Conservation (phyloP, 768 basidiomycete species). For the Lactarius quietus region DNA sequence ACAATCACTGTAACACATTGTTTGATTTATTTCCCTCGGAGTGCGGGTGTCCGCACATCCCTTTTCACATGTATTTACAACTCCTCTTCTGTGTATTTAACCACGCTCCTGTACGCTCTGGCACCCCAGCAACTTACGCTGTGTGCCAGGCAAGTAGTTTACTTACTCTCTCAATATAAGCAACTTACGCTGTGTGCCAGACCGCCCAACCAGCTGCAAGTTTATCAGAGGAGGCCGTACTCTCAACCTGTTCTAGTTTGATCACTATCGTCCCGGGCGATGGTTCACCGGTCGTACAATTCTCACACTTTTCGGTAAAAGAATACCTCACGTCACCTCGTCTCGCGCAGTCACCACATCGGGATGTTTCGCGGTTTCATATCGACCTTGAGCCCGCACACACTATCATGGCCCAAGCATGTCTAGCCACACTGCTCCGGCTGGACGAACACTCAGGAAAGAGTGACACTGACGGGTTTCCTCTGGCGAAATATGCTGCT, state of each 20-base stretch:
- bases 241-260: neutral
- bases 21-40: too few relatives aligned
- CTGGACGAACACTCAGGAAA: neutral
- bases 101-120: too few relatives aligned
- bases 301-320: neutral
- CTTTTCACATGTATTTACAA: too few relatives aligned
- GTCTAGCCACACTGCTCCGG: neutral
- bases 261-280: neutral
- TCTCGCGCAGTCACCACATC: neutral
- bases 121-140: too few relatives aligned
- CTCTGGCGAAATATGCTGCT: neutral
- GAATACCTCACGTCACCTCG: neutral
- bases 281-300: neutral
- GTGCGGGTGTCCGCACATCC: too few relatives aligned
- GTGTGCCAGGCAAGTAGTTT: too few relatives aligned
- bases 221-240: too few relatives aligned
- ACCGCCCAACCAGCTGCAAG: too few relatives aligned
- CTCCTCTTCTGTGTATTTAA: too few relatives aligned
- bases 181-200: too few relatives aligned
- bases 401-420: neutral
- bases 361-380: neutral
- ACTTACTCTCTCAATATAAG: too few relatives aligned
- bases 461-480: neutral
- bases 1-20: too few relatives aligned
- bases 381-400: neutral